A percentile compares a stretch with the other conserved stretches of the same genome.
Conservation (phyloP, 306 rosid species). For the Prunus mume region DNA sequence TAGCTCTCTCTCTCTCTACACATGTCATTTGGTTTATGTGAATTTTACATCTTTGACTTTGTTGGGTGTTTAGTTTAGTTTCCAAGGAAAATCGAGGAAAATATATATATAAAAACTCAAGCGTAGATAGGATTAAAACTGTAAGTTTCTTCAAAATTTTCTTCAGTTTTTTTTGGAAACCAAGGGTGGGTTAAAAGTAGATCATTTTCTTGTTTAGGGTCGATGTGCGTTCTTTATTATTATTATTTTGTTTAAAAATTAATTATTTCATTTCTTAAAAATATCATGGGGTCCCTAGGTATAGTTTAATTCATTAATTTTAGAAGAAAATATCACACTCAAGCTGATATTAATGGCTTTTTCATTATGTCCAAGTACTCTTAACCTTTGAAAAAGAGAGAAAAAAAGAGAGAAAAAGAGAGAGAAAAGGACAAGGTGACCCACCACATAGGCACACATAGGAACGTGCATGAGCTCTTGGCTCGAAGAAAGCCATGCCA, state of each 20-base stretch:
- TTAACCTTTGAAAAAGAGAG: not conserved
- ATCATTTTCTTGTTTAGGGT: not conserved
- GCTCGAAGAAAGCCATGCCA: conserved; percentile 54
- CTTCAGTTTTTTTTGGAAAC: not conserved
- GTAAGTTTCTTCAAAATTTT: not conserved
- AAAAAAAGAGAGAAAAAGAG: not conserved
- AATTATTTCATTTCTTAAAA: not conserved
- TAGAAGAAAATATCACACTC: not conserved
- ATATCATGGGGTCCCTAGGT: not conserved
- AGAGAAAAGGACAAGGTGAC: conserved; percentile 16
- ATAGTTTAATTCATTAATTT: not conserved
- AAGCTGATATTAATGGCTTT: not conserved
- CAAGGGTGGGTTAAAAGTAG: not conserved
- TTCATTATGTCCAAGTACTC: not conserved
- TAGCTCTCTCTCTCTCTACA: not conserved
- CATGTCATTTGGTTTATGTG: not conserved
- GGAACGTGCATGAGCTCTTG: conserved; percentile 61
- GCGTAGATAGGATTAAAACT: not conserved
- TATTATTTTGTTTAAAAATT: not conserved
- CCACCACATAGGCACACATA: conserved; percentile 26
- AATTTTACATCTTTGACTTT: conserved; percentile 13
- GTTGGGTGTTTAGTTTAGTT: conserved; percentile 11
- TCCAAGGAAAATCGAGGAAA: not conserved
- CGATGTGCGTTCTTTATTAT: not conserved
- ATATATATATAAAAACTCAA: not conserved